Base-by-base conservation (phyloP, 441 rosid genomes). In the Pelargonium myrrhifolium region DNA sequence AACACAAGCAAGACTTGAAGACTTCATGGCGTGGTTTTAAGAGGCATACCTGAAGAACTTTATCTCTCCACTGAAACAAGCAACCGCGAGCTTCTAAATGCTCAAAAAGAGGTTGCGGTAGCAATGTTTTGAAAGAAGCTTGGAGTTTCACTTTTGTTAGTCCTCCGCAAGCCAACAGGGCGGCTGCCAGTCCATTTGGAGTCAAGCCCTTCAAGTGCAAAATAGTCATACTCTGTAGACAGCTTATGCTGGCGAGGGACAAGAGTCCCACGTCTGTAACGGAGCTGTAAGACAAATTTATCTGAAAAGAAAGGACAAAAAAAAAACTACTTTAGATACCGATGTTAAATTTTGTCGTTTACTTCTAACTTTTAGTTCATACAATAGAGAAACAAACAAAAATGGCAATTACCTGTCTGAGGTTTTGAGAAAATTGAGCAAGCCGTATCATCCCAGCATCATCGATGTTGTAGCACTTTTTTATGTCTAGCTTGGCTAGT, bases 381-480 rank as follows among this genome's bases (percentile, higher is more conserved):
- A 28, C 31, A 28, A 3, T 9, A 42, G 2, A 42, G 9, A 42
- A 3, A 42, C 9, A 12, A 42, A 62, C 9, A 21, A 42, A 62
- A 28, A 6, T 2, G 42, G 8, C n/a, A 8, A 39, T 28, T 60
- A 70, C 80, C 77, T 73, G 80, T 68, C 71, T 70, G 47, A 77
- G 77, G 60, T 70, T 77, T 68, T 64, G 77, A 47, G 77, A 73
- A 66, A 53, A 73, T 37, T 64, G 80, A 65, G 77, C 80, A 26
- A 73, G 77, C 24, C 69, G 66, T 53, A 77, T 72, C 77, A 77
- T 77, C 56, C 80, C 80, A 18, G 68, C 24, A 67, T 77, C 80
- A 45, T 69, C 58, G 39, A 76, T 72, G 21, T 67, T 76, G 69
- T 63, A 28, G 45, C 80, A 76, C 63, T 72, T 76, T 64, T 76